Evolutionary conservation across 1,284 basidiomycete species (phyloP), one percentile per base, ranked within the genome.

Genomic region (Pholiota adiposa): DNA sequence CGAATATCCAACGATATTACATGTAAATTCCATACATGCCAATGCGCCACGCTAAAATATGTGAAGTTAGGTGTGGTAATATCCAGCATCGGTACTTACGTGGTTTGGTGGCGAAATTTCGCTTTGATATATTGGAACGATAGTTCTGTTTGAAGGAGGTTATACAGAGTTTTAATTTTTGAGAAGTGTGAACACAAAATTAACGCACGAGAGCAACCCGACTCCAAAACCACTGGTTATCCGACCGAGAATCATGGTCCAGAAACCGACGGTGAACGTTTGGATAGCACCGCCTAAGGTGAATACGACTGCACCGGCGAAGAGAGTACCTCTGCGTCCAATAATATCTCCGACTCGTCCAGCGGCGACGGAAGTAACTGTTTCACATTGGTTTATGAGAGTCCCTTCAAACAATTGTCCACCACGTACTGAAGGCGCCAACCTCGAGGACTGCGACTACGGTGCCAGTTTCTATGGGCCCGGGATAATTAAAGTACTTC

Each of bases 21-120:
- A 91, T 0, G 97, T 98, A 73, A 98, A 99, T 72, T 98, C 97
- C 83, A 98, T 96, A 69, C 95, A 97, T 3, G 96, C 97, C 51
- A 97, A 79, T 53, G 93, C 89, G 54, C 95, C 95, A 69, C 95
- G 85, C 89, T 96, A 68, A 41, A 43, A 9, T 38, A n/a, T 14
- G 18, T 60, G 48, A 50, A 44, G 51, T 51, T 51, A 29, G 31
- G 49, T 51, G 21, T 46, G 36, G 6, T 36, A 25, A 19, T 44
- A 38, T 58, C 31, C n/a, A n/a, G 19, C 14, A 9, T 44, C 25
- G 23, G 34, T 41, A 77, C 90, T 57, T 72, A 93, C 93, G 78
- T 97, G 94, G 70, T 94, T 86, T 2, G 97, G 93, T 14, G 96
- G 96, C 2, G 94, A 97, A 53, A 98, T 94, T 79, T 98, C 97